phyloP scores from a whole-genome alignment of 148 eudicot species.

The Bassia scoparia region DNA sequence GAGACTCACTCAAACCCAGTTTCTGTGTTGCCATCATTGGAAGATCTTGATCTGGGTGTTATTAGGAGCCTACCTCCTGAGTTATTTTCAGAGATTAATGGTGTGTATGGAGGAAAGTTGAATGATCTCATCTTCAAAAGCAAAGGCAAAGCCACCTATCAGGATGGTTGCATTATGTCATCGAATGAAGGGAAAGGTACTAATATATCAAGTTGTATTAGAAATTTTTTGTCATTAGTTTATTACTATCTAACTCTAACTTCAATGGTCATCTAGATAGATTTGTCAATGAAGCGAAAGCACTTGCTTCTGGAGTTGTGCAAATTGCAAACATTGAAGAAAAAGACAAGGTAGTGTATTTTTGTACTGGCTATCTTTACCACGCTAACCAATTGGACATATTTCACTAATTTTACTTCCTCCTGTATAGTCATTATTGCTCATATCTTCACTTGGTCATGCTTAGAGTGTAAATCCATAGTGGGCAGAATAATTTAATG shows the following conservation, averaged over 20 bases:
- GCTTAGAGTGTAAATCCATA: not conserved
- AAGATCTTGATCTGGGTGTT: constrained; percentile 80
- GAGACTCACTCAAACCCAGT: constrained; percentile 26
- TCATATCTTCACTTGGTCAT: not conserved
- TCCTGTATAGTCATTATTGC: not conserved
- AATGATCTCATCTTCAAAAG: constrained; percentile 44
- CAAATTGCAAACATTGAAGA: constrained; percentile 17
- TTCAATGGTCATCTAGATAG: constrained; percentile 26
- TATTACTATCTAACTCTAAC: constrained; percentile 23
- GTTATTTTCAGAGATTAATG: constrained; percentile 70
- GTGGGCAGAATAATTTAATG: not conserved
- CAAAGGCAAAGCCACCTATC: constrained; percentile 37
- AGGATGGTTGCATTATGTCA: constrained; percentile 14
- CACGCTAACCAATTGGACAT: not conserved
- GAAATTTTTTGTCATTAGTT: not conserved
- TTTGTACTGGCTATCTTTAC: not conserved
- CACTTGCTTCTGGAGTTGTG: constrained; percentile 12
- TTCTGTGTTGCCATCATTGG: constrained; percentile 54
- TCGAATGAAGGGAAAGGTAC: constrained; percentile 37
- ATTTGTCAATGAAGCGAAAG: constrained; percentile 13
- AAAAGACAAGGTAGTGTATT: constrained; percentile 36
- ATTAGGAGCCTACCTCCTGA: constrained; percentile 82
- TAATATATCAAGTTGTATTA: not conserved
- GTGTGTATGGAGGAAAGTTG: constrained; percentile 70
- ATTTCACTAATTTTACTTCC: not conserved